Percentiles rank a stretch among this genome's conserved stretches.
phyloP scores from a whole-genome alignment of 345 rosid species.

The Aquilaria sinensis region DNA sequence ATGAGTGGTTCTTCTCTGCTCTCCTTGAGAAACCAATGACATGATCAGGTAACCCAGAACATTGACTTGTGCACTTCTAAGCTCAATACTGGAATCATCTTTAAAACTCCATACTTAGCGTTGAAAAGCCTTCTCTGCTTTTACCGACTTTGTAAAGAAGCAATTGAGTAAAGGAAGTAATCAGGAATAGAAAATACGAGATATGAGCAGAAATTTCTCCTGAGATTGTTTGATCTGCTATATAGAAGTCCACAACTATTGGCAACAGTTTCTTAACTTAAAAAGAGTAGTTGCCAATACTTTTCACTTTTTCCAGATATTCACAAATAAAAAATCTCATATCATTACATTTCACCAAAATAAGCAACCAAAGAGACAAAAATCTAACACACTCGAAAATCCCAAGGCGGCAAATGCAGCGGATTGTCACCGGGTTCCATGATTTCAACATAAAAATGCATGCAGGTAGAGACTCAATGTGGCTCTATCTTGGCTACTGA shows the following conservation, averaged over 20 bases:
- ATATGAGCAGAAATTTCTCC: no score
- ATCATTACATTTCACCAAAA: slow-evolving; percentile 1
- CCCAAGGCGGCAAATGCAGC: neutral
- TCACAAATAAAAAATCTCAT: slow-evolving; percentile 5
- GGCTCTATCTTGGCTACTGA: slow-evolving; percentile 41
- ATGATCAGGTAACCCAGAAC: slow-evolving; percentile 4
- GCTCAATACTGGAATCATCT: no score
- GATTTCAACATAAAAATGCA: neutral
- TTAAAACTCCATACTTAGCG: no score
- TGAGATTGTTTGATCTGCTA: no score
- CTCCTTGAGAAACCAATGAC: slow-evolving; percentile 43
- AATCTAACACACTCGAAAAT: neutral
- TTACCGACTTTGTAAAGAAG: no score
- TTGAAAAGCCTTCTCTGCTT: no score
- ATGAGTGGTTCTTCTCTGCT: slow-evolving; percentile 45
- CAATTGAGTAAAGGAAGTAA: no score
- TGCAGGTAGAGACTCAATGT: slow-evolving; percentile 16
- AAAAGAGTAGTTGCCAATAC: no score
- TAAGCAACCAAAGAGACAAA: slow-evolving; percentile 4
- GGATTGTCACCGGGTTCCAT: neutral
- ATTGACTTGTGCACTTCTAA: no score
- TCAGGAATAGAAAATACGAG: no score
- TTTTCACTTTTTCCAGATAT: neutral
- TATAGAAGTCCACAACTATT: no score
- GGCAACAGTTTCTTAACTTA: no score